Evolutionary conservation across 495 filamentous ascomycete species (phyloP).

Genomic region (Glarea lozoyensis): DNA sequence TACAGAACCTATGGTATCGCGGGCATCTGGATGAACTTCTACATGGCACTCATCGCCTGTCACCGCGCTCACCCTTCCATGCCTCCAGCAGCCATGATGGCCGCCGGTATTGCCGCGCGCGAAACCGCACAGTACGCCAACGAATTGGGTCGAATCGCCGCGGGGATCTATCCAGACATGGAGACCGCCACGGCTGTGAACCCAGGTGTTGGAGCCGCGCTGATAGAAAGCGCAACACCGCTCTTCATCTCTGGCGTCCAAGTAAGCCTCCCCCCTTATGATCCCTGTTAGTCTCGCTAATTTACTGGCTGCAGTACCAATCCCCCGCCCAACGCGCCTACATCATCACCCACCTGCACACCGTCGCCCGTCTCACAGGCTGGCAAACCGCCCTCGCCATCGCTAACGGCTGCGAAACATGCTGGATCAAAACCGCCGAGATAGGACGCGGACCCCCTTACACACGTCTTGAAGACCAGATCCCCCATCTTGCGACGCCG

Average conservation of each 20-base stretch:
- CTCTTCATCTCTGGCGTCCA: constrained; percentile 80
- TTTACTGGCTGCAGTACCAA: constrained; percentile 47
- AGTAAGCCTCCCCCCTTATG: constrained; percentile 25
- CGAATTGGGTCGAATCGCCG: constrained; percentile 70
- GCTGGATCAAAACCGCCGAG: constrained; percentile 66
- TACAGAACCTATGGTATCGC: constrained; percentile 83
- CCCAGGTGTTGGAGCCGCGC: constrained; percentile 69
- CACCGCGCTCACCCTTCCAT: constrained; percentile 75
- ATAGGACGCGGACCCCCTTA: constrained; percentile 67
- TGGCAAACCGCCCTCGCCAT: constrained; percentile 78
- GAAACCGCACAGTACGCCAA: constrained; percentile 62
- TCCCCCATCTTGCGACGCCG: too few relatives aligned
- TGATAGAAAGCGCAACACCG: constrained; percentile 70
- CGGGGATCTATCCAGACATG: constrained; percentile 64
- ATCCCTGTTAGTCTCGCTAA: neutral
- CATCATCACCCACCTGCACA: constrained; percentile 60
- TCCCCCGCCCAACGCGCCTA: constrained; percentile 64
- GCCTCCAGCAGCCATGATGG: constrained; percentile 85
- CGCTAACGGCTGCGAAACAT: constrained; percentile 70
- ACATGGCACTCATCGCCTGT: constrained; percentile 70
- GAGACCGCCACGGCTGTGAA: constrained; percentile 52
- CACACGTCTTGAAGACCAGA: too few relatives aligned
- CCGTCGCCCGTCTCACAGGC: constrained; percentile 73
- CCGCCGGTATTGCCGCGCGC: constrained; percentile 44
- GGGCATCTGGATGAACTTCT: constrained; percentile 75